Conservation (phyloP, 2,329 filamentous ascomycete genomes). For the Aspergillus unguis region DNA sequence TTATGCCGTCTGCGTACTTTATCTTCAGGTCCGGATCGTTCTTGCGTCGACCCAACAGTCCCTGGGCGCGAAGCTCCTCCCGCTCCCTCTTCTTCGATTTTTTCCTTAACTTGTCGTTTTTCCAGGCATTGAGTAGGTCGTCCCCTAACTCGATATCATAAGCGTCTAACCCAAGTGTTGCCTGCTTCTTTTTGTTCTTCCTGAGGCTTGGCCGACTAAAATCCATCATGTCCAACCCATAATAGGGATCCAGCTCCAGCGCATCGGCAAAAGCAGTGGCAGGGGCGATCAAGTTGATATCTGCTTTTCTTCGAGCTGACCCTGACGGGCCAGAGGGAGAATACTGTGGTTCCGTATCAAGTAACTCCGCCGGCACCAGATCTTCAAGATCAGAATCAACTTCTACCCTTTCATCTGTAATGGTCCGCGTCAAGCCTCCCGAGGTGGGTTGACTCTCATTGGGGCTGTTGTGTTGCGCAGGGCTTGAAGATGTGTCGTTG, state of each 20-base stretch:
- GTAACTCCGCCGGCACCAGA: neutral
- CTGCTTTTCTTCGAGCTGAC: neutral
- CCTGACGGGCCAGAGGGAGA: neutral
- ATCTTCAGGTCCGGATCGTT: slow-evolving; percentile 59
- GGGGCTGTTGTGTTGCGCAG: neutral
- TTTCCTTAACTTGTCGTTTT: slow-evolving; percentile 69
- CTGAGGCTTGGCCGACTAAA: slow-evolving; percentile 67
- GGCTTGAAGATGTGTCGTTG: neutral
- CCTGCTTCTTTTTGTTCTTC: slow-evolving; percentile 61
- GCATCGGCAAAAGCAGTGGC: slow-evolving; percentile 57
- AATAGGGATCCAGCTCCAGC: slow-evolving; percentile 58
- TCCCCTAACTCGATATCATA: slow-evolving; percentile 66
- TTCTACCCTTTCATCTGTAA: neutral
- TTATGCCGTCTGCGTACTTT: slow-evolving; percentile 73
- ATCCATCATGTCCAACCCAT: slow-evolving; percentile 82
- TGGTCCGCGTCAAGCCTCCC: neutral
- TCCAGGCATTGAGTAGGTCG: slow-evolving; percentile 58
- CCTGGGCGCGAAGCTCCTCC: slow-evolving; percentile 64
- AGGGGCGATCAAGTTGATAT: slow-evolving; percentile 45
- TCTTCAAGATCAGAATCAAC: neutral
- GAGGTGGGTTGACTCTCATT: neutral
- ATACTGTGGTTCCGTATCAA: neutral
- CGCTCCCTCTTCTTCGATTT: slow-evolving; percentile 66
- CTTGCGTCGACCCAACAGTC: slow-evolving; percentile 59
- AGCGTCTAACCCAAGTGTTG: slow-evolving; percentile 54